These are phyloP conservation scores for Solanum bulbocastanum DNA, from an alignment of 257 asterid species.

Conservation along the genomic window DNA sequence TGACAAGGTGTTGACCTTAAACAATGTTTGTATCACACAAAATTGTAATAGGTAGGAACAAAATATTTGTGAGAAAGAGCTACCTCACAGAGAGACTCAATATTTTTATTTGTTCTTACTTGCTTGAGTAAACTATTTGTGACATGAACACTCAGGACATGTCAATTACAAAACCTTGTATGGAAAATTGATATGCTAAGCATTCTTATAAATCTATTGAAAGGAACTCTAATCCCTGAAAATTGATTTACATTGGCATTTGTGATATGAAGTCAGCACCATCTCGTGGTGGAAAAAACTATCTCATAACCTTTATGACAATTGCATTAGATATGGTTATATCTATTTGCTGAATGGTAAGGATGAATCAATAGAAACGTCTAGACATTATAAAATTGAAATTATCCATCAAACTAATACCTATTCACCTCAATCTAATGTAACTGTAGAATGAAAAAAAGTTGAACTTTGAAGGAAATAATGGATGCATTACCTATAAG, in stretches of 20 bases:
- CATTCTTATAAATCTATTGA: no score
- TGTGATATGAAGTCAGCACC: no score
- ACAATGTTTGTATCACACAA: neutral
- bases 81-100: no score
- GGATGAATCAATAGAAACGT: neutral
- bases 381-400: neutral
- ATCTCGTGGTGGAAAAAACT: no score
- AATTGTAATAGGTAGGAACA: neutral
- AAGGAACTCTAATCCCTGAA: no score
- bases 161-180: neutral
- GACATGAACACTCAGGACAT: neutral
- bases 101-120: no score
- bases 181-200: neutral
- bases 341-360: neutral
- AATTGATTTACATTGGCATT: no score
- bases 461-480: neutral
- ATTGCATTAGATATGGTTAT: neutral
- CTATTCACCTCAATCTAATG: neutral
- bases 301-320: neutral
- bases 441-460: neutral
- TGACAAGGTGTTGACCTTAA: neutral
- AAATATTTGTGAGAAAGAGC: neutral
- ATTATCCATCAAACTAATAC: neutral
- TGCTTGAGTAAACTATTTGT: neutral
- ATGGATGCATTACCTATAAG: neutral